Conservation (phyloP, 2,329 filamentous ascomycete genomes). For the Apiospora sp. region DNA sequence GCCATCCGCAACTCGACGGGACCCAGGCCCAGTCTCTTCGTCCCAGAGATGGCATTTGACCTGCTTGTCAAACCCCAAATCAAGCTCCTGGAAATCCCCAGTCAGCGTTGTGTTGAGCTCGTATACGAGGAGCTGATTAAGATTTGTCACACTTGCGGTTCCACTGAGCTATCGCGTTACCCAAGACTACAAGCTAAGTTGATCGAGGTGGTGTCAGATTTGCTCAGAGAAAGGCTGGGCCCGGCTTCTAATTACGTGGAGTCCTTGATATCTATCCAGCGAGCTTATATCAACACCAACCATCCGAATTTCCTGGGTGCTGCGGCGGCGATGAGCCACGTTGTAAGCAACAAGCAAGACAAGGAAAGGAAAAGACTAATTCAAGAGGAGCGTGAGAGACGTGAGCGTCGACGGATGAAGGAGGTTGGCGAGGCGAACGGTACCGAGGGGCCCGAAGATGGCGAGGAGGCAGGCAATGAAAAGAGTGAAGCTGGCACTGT, state of each 20-base stretch:
- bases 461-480: constrained; percentile 64
- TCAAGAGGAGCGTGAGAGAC: constrained; percentile 85
- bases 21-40: constrained; percentile 92
- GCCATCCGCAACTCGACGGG: constrained; percentile 98
- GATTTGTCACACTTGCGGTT: constrained; percentile 98
- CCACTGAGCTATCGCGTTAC: constrained; percentile 89
- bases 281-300: constrained; percentile 99
- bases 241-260: constrained; percentile 92
- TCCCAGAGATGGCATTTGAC: constrained; percentile 97
- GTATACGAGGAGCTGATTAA: constrained; percentile 99
- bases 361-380: constrained; percentile 83
- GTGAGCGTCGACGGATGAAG: constrained; percentile 83
- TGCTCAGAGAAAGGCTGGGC: constrained; percentile 89
- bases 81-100: constrained; percentile 92
- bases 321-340: constrained; percentile 95
- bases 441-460: constrained; percentile 71
- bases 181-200: constrained; percentile 94
- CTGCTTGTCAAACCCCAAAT: constrained; percentile 98
- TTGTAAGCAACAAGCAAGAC: constrained; percentile 94
- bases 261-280: constrained; percentile 95
- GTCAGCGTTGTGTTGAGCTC: constrained; percentile 94
- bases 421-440: constrained; percentile 83
- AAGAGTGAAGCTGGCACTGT: constrained; percentile 65
- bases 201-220: constrained; percentile 96
- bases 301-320: constrained; percentile 98